Base-by-base conservation (phyloP, 352 stramenopile genomes). In the Pythium brassicae region DNA sequence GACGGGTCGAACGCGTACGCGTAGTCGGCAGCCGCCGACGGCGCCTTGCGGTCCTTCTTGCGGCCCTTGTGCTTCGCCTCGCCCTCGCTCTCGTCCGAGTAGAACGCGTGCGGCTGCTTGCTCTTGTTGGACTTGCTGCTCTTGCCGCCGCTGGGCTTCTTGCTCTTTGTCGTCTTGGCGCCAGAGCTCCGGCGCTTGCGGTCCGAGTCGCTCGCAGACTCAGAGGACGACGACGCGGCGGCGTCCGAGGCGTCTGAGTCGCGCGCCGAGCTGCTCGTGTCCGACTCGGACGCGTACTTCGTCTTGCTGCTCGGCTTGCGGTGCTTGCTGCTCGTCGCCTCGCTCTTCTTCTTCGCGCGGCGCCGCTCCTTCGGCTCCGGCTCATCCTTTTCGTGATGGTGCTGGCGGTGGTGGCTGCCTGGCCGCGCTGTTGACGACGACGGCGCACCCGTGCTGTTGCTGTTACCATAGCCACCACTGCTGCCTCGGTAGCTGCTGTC, bases 1-100 rank as follows among this genome's bases (percentile, higher is more conserved):
- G 72, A 62, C 23, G 72, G 70, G 34, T 81, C 75, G 40, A 83
- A 83, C 2, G 72, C 74, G 62, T 66, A 81, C 50, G 65, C 57
- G 61, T 81, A 86, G 55, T 76, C 55, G 4, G 49, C 50, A 15
- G 53, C 32, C 20, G 49, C 23, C 11, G 49, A 44, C 34, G 47
- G 42, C n/a, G 50, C n/a, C n/a, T n/a, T n/a, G n/a, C n/a, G n/a
- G n/a, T n/a, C 32, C 47, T 55, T 63, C 37, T 59, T 65, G 10
- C 56, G 56, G 26, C 32, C 35, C 43, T 64, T 67, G 11, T 32
- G 15, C n/a, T 25, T 44, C 14, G 20, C 27, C 23, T 50, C 40
- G 37, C 34, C 40, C 22, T 34, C 45, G 26, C 58, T 64, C 29
- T 69, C 62, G 26, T 69, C 62, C 27, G 61, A 68, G 47, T 62